Percentiles rank a stretch among this genome's conserved stretches.
phyloP scores from a whole-genome alignment of 208 protist species.

The Trypanosoma avium region DNA sequence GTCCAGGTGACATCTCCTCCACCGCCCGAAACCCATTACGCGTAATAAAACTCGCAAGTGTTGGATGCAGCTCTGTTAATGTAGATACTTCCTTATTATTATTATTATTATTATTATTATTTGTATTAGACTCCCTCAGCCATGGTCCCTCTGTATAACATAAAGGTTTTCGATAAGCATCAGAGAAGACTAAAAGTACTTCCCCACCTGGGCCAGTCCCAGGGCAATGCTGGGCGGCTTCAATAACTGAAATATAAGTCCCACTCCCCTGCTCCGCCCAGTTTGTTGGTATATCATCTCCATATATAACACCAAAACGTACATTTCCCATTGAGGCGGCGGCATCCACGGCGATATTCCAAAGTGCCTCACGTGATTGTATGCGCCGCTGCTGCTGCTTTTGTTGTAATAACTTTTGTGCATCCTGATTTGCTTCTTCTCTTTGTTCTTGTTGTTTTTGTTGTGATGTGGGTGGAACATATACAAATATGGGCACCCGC shows the following conservation, averaged over 20 bases:
- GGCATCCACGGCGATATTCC: conserved; percentile 60
- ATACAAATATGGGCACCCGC: conserved; percentile 79
- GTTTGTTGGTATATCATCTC: conserved; percentile 28
- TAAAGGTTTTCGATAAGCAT: conserved; percentile 58
- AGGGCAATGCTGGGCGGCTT: conserved; percentile 42
- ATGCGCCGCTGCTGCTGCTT: not conserved
- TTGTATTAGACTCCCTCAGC: conserved; percentile 30
- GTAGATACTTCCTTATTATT: not conserved
- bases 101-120: not conserved
- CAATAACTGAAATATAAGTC: conserved; percentile 45
- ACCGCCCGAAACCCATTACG: conserved; percentile 72
- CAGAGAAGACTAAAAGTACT: conserved; percentile 55
- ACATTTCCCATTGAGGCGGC: conserved; percentile 65
- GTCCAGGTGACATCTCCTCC: conserved; percentile 48
- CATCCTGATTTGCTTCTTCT: not conserved
- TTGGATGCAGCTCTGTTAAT: conserved; percentile 23
- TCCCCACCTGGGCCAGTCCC: conserved; percentile 60
- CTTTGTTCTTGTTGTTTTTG: too few species aligned
- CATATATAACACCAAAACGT: conserved; percentile 72
- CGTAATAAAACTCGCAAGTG: conserved; percentile 48
- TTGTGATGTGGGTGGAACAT: conserved; percentile 41
- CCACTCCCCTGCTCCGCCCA: conserved; percentile 34
- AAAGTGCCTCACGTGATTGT: conserved; percentile 27
- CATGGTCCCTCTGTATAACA: conserved; percentile 66
- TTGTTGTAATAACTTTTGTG: not conserved